Conservation (phyloP, 768 basidiomycete species). For the Boletus vinaceobasis region DNA sequence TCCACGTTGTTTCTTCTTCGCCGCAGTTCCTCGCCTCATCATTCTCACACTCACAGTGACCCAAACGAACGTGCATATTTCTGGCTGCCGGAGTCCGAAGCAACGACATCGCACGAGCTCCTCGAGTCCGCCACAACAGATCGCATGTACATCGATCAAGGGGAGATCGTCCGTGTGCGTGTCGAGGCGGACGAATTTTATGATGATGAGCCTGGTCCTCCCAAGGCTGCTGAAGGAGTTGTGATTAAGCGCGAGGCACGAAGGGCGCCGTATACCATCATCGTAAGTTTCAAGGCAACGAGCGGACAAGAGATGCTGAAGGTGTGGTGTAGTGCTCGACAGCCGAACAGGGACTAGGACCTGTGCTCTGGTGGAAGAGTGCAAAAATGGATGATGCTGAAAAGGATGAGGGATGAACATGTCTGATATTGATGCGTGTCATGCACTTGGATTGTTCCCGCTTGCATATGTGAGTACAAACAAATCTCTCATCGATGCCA, state of each 20-base stretch:
- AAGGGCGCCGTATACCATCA: slow-evolving; percentile 65
- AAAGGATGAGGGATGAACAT: slow-evolving; percentile 35
- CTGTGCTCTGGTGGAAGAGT: slow-evolving; percentile 70
- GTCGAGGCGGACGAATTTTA: slow-evolving; percentile 81
- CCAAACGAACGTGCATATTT: slow-evolving; percentile 81
- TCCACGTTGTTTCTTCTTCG: background rate
- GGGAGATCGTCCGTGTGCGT: slow-evolving; percentile 72
- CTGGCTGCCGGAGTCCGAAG: slow-evolving; percentile 67
- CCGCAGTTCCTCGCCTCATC: background rate
- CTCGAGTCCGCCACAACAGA: slow-evolving; percentile 63
- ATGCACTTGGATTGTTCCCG: background rate
- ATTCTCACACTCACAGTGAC: slow-evolving; percentile 46
- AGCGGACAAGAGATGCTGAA: background rate
- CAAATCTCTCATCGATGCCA: background rate
- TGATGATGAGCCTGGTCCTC: slow-evolving; percentile 84
- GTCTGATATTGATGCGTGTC: background rate
- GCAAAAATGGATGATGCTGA: slow-evolving; percentile 40
- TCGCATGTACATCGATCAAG: slow-evolving; percentile 79
- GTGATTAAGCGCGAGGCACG: slow-evolving; percentile 47
- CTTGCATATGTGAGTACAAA: slow-evolving; percentile 1
- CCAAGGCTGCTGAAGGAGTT: slow-evolving; percentile 70
- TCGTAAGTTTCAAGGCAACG: slow-evolving; percentile 40
- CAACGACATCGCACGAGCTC: slow-evolving; percentile 52
- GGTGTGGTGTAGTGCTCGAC: slow-evolving; percentile 65
- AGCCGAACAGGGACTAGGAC: slow-evolving; percentile 78